These are phyloP conservation scores for Spathaspora girioi DNA, from an alignment of 805 yeast species.

Conservation along the genomic window DNA sequence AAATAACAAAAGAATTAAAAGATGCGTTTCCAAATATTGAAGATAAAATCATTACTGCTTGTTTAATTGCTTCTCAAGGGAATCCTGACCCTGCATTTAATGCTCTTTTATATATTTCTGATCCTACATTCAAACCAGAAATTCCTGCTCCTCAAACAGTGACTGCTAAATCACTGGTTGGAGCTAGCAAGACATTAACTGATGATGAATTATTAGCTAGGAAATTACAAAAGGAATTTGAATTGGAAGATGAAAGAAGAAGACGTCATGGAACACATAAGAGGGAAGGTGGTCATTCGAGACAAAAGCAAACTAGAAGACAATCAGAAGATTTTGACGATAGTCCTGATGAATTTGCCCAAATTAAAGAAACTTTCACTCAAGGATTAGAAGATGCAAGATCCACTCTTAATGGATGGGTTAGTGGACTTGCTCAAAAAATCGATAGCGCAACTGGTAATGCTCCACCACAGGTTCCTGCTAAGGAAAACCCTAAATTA, in stretches of 20 bases:
- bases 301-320: slow-evolving; percentile 8
- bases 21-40: slow-evolving; percentile 87
- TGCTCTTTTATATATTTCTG: slow-evolving; percentile 77
- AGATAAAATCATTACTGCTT: slow-evolving; percentile 66
- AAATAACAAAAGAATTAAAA: slow-evolving; percentile 55
- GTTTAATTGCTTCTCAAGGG: slow-evolving; percentile 82
- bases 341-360: slow-evolving; percentile 56
- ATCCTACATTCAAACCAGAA: slow-evolving; percentile 59
- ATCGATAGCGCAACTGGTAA: slow-evolving; percentile 23
- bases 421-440: slow-evolving; percentile 60
- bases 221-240: slow-evolving; percentile 66
- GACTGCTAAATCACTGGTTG: background rate
- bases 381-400: slow-evolving; percentile 82
- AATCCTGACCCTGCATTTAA: slow-evolving; percentile 81
- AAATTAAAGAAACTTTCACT: slow-evolving; percentile 61
- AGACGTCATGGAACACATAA: slow-evolving; percentile 19
- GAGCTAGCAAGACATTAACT: slow-evolving; percentile 5
- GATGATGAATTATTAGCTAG: slow-evolving; percentile 86
- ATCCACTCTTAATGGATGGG: slow-evolving; percentile 73
- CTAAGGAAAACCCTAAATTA: slow-evolving; percentile 24
- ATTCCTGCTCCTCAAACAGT: slow-evolving; percentile 31
- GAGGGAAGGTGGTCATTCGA: slow-evolving; percentile 3
- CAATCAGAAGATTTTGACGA: slow-evolving; percentile 18
- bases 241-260: slow-evolving; percentile 36
- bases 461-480: slow-evolving; percentile 10